phyloP scores from a whole-genome alignment of 495 filamentous ascomycete species.

The Aspergillus bertholletiae region DNA sequence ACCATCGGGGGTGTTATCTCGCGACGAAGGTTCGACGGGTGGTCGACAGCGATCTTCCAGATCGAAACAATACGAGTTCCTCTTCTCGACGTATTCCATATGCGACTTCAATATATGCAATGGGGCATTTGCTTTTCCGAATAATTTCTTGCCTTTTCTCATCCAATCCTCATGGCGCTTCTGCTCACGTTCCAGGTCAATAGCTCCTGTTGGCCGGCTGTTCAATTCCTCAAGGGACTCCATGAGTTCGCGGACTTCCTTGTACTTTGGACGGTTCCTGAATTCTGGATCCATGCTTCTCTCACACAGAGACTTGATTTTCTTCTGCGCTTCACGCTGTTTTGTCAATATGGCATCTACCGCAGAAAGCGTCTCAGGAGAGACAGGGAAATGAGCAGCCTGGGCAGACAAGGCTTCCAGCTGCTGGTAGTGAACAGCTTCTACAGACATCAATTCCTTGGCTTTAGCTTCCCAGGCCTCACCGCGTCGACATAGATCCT shows the following conservation, averaged over 20 bases:
- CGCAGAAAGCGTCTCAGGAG: conserved; percentile 69
- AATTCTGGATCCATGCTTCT: conserved; percentile 71
- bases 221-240: conserved; percentile 83
- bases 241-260: conserved; percentile 84
- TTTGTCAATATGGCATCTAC: conserved; percentile 94
- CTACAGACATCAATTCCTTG: conserved; percentile 86
- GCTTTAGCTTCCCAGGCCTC: conserved; percentile 92
- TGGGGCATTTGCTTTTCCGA: conserved; percentile 97
- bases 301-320: conserved; percentile 76
- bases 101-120: conserved; percentile 90
- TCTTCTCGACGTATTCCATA: conserved; percentile 87
- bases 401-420: conserved; percentile 83
- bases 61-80: conserved; percentile 89
- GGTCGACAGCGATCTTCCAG: conserved; percentile 83
- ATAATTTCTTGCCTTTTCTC: conserved; percentile 95
- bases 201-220: conserved; percentile 83
- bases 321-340: conserved; percentile 89
- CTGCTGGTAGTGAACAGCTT: conserved; percentile 88
- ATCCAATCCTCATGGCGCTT: conserved; percentile 99
- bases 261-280: conserved; percentile 79
- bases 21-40: conserved; percentile 86
- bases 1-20: conserved; percentile 76
- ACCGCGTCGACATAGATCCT: conserved; percentile 69
- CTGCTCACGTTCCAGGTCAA: conserved; percentile 92
- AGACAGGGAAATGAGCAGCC: conserved; percentile 75